Evolutionary conservation across 768 basidiomycete species (phyloP).

Genomic region (Auriscalpium microsporum): DNA sequence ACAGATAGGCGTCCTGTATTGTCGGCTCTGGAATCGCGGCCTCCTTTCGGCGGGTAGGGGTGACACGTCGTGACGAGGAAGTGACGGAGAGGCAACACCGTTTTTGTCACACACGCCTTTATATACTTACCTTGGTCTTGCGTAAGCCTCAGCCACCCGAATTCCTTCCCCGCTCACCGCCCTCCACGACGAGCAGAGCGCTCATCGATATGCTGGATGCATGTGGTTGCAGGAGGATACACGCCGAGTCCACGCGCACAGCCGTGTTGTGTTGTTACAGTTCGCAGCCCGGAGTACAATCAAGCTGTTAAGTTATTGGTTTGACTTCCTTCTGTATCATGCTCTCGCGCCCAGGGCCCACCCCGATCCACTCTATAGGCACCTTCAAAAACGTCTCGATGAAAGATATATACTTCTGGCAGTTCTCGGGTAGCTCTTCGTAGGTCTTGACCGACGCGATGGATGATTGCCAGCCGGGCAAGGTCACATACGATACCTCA

Average conservation of each 20-base stretch:
- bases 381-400: slow-evolving; percentile 70
- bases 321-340: slow-evolving; percentile 41
- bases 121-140: slow-evolving; percentile 6
- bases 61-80: slow-evolving; percentile 27
- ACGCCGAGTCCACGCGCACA: background rate
- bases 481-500: slow-evolving; percentile 78
- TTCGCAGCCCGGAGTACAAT: background rate
- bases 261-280: too few relatives aligned
- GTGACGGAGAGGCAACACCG: slow-evolving; percentile 17
- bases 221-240: background rate
- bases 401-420: slow-evolving; percentile 78
- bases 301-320: background rate
- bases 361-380: slow-evolving; percentile 86
- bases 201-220: too few relatives aligned
- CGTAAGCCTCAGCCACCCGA: slow-evolving; percentile 20
- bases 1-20: too few relatives aligned
- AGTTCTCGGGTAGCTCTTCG: slow-evolving; percentile 74
- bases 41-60: slow-evolving; percentile 16
- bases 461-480: slow-evolving; percentile 85
- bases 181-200: background rate
- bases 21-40: background rate
- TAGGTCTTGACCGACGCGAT: slow-evolving; percentile 59
- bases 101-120: slow-evolving; percentile 22
- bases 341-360: slow-evolving; percentile 78
- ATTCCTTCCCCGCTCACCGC: background rate